A percentile compares a stretch with the other conserved stretches of the same genome.
These are phyloP conservation scores for Solioccasus polychromus DNA, from an alignment of 768 basidiomycete genomes.

Conservation along the genomic window DNA sequence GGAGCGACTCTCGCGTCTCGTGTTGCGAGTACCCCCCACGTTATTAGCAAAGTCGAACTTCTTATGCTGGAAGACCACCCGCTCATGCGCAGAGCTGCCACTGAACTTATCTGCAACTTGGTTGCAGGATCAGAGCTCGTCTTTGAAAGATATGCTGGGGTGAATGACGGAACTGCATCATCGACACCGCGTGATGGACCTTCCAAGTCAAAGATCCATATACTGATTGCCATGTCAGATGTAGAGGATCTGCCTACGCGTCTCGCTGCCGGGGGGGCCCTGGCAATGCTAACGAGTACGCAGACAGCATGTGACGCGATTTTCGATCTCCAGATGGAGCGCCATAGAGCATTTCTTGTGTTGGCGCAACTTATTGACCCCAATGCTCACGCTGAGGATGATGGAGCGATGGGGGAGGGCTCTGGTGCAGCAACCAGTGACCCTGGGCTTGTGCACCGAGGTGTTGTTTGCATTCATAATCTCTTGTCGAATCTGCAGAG, in stretches of 20 bases:
- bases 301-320: slow-evolving; percentile 58
- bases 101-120: slow-evolving; percentile 91
- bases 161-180: slow-evolving; percentile 26
- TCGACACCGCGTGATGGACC: slow-evolving; percentile 40
- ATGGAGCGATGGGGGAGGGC: slow-evolving; percentile 37
- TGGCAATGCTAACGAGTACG: slow-evolving; percentile 74
- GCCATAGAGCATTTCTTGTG: slow-evolving; percentile 60
- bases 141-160: slow-evolving; percentile 69
- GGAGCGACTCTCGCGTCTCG: slow-evolving; percentile 61
- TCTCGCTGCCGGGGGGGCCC: slow-evolving; percentile 85
- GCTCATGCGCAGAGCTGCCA: slow-evolving; percentile 82
- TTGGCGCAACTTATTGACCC: slow-evolving; percentile 70
- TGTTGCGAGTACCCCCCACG: slow-evolving; percentile 58
- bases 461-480: slow-evolving; percentile 71
- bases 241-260: slow-evolving; percentile 83
- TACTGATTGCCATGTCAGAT: slow-evolving; percentile 82
- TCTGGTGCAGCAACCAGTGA: slow-evolving; percentile 32
- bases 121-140: slow-evolving; percentile 71
- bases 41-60: slow-evolving; percentile 66
- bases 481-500: slow-evolving; percentile 49
- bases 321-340: slow-evolving; percentile 62
- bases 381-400: slow-evolving; percentile 33
- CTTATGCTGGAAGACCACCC: slow-evolving; percentile 79
- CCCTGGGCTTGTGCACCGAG: slow-evolving; percentile 73
- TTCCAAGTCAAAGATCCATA: slow-evolving; percentile 64